phyloP scores from a whole-genome alignment of 495 filamentous ascomycete species.

The Lepraria neglecta region DNA sequence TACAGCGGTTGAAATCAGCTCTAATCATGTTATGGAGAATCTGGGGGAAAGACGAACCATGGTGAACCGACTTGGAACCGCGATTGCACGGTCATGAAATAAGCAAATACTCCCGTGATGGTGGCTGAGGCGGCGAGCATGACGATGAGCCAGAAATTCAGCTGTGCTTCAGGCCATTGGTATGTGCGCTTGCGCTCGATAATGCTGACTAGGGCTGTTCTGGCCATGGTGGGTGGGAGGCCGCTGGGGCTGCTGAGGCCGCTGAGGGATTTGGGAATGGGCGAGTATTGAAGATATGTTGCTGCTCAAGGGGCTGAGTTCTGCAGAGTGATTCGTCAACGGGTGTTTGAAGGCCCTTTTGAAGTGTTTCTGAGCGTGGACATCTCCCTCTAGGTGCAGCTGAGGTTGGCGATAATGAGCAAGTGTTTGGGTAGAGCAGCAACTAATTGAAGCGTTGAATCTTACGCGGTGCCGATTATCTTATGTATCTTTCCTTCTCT shows the following conservation, averaged over 20 bases:
- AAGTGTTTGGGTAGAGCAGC: background rate
- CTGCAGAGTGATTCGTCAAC: background rate
- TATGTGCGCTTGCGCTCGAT: conserved; percentile 58
- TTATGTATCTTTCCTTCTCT: background rate
- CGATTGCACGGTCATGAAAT: conserved; percentile 75
- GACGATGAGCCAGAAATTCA: conserved; percentile 88
- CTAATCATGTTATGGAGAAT: background rate
- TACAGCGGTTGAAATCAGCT: background rate
- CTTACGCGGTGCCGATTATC: background rate
- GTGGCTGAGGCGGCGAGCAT: conserved; percentile 72
- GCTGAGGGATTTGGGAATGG: background rate
- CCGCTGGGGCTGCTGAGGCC: conserved; percentile 12
- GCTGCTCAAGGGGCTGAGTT: background rate
- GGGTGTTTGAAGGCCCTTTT: background rate
- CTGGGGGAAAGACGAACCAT: conserved; percentile 55
- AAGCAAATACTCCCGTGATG: conserved; percentile 79
- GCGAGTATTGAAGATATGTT: background rate
- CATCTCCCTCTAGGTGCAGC: background rate
- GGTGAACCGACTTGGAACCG: conserved; percentile 64
- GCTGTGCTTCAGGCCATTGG: conserved; percentile 88
- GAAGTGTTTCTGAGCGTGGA: background rate
- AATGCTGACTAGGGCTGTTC: conserved; percentile 36
- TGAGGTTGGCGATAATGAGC: background rate
- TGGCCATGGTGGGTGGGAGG: conserved; percentile 32
- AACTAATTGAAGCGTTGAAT: background rate